Conservation (phyloP, 1,284 basidiomycete species). For the Cryptococcus sp. region DNA sequence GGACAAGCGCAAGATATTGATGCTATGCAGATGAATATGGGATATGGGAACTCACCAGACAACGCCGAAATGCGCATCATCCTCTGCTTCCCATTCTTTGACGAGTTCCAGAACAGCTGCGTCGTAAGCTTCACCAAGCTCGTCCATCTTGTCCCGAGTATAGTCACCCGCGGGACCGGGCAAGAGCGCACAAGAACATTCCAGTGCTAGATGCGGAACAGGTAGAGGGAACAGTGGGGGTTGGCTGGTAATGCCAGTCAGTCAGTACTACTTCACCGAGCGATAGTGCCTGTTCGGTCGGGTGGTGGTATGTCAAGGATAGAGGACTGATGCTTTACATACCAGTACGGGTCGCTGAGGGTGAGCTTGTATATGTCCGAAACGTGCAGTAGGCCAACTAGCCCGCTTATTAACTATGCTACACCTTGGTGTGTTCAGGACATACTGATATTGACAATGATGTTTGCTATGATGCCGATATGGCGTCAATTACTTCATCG, state of each 20-base stretch:
- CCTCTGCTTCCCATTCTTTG: constrained; percentile 40
- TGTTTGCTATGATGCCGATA: constrained; percentile 23
- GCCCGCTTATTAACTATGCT: constrained; percentile 11
- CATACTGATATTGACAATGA: constrained; percentile 46
- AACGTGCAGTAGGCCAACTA: constrained; percentile 49
- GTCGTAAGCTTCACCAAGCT: constrained; percentile 47
- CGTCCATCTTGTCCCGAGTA: constrained; percentile 49
- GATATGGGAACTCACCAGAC: constrained; percentile 30
- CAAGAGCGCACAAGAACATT: constrained; percentile 47
- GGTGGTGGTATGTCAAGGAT: not conserved
- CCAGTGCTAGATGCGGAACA: constrained; percentile 41
- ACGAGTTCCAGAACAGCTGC: constrained; percentile 42
- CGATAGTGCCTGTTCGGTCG: too few species aligned
- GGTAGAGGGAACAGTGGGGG: constrained; percentile 27
- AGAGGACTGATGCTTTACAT: constrained; percentile 1
- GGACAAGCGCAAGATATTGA: too few species aligned
- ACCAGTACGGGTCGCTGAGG: constrained; percentile 45
- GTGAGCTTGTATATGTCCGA: constrained; percentile 50
- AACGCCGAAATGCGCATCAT: constrained; percentile 41
- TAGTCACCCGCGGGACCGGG: constrained; percentile 48
- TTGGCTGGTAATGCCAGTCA: constrained; percentile 3
- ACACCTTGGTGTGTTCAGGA: not conserved
- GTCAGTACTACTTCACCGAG: too few species aligned
- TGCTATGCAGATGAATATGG: too few species aligned
- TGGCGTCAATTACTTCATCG: not conserved